phyloP scores from a whole-genome alignment of 2,329 filamentous ascomycete species.

The Fusarium stilboides region DNA sequence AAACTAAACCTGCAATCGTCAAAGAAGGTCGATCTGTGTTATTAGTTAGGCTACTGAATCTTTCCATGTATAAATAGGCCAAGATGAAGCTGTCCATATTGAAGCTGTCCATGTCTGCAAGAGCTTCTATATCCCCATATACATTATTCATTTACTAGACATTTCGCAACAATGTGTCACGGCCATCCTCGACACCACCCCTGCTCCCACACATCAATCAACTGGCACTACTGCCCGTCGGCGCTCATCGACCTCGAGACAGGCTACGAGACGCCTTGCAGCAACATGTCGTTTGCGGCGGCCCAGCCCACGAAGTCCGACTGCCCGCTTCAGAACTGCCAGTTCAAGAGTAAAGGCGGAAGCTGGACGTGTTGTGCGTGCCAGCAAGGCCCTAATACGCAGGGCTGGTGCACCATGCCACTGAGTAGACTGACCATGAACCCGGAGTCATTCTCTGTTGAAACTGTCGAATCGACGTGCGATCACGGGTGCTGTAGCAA shows the following conservation, averaged over 20 bases:
- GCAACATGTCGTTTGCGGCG: constrained; percentile 63
- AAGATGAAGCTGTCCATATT: constrained; percentile 18
- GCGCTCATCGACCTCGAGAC: constrained; percentile 64
- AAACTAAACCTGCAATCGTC: constrained; percentile 64
- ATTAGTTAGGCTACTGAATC: constrained; percentile 16
- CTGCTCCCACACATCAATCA: constrained; percentile 69
- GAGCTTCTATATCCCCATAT: background rate
- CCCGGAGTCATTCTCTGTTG: constrained; percentile 52
- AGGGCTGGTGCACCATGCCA: constrained; percentile 67
- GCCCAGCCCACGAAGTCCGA: constrained; percentile 60
- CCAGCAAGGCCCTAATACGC: constrained; percentile 64
- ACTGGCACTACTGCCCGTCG: constrained; percentile 68
- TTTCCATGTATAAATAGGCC: constrained; percentile 42
- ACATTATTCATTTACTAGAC: constrained; percentile 1
- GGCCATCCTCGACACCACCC: constrained; percentile 68
- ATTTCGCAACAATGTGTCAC: constrained; percentile 64
- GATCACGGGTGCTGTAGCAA: constrained; percentile 68
- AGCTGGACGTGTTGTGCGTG: constrained; percentile 71
- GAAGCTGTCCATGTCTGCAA: constrained; percentile 8
- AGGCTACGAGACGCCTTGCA: constrained; percentile 65
- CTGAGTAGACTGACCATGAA: constrained; percentile 53
- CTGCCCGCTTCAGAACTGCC: constrained; percentile 67
- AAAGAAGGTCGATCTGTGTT: constrained; percentile 33
- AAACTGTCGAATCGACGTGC: constrained; percentile 60
- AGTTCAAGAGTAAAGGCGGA: constrained; percentile 65